phyloP scores from a whole-genome alignment of 1,284 basidiomycete species.

The Ceratobasidium sp. region DNA sequence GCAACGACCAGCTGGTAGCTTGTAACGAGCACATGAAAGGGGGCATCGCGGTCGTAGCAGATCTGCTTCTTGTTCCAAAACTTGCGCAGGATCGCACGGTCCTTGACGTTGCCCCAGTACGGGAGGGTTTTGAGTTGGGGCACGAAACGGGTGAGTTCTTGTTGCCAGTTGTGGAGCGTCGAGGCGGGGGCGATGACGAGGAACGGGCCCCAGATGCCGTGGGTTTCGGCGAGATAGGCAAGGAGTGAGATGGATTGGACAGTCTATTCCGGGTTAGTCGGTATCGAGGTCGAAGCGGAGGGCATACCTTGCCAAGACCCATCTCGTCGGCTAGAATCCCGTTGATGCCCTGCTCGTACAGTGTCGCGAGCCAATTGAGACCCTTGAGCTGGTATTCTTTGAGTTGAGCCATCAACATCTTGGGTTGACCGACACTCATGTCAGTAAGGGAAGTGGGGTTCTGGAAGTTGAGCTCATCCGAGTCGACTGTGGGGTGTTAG shows the following conservation, averaged over 20 bases:
- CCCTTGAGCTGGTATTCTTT: conserved; percentile 99
- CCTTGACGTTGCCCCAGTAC: conserved; percentile 99
- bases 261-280: conserved; percentile 57
- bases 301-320: conserved; percentile 86
- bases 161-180: conserved; percentile 99
- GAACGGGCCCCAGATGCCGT: conserved; percentile 99
- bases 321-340: conserved; percentile 99
- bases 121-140: conserved; percentile 93
- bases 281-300: conserved; percentile 11
- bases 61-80: conserved; percentile 99
- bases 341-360: conserved; percentile 99
- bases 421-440: conserved; percentile 88
- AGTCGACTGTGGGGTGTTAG: conserved; percentile 67
- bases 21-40: conserved; percentile 96
- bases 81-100: conserved; percentile 91
- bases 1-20: conserved; percentile 83
- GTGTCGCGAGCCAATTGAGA: conserved; percentile 95
- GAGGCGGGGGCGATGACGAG: conserved; percentile 98
- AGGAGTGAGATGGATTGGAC: conserved; percentile 98
- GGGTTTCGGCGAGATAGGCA: conserved; percentile 95
- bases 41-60: conserved; percentile 93
- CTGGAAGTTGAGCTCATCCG: conserved; percentile 98
- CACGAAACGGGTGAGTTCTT: conserved; percentile 95
- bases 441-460: conserved; percentile 95
- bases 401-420: conserved; percentile 94